A percentile compares a stretch with the other conserved stretches of the same genome.
Conservation (phyloP, 768 basidiomycete species). For the Tylopilus plumbeoviolaceoides region DNA sequence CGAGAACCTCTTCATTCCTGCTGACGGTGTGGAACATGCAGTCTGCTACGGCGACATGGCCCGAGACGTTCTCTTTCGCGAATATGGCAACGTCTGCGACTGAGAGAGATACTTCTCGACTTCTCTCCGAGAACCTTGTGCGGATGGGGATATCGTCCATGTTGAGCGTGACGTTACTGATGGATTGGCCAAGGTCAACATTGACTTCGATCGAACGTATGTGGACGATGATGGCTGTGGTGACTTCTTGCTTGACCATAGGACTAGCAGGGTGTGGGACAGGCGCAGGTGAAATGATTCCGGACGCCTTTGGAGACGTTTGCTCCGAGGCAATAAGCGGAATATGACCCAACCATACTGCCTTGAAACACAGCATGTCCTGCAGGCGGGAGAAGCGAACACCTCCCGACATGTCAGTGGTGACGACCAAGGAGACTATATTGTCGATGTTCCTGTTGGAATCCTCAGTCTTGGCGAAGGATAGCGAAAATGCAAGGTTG, state of each 20-base stretch:
- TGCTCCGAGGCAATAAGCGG: constrained; percentile 58
- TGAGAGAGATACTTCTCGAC: constrained; percentile 63
- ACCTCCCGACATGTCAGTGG: constrained; percentile 78
- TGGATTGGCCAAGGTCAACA: constrained; percentile 83
- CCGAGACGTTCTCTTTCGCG: constrained; percentile 71
- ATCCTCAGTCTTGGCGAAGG: constrained; percentile 53
- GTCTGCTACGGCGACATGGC: constrained; percentile 59
- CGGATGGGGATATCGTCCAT: constrained; percentile 61
- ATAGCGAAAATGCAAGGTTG: constrained; percentile 75
- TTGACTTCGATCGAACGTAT: constrained; percentile 70
- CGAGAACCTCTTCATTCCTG: constrained; percentile 41
- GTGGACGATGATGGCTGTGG: constrained; percentile 62
- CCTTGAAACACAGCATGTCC: constrained; percentile 92
- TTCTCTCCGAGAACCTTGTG: constrained; percentile 57
- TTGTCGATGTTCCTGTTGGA: constrained; percentile 36
- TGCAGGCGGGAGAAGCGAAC: constrained; percentile 84
- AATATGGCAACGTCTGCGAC: constrained; percentile 49
- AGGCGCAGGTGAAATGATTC: constrained; percentile 14
- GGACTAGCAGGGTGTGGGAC: constrained; percentile 12
- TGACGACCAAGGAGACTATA: constrained; percentile 71
- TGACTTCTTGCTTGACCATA: constrained; percentile 42
- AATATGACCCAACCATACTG: constrained; percentile 89
- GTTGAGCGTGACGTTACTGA: constrained; percentile 65
- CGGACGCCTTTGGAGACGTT: constrained; percentile 18
- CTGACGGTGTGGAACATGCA: constrained; percentile 75